Percentiles rank a stretch among this genome's conserved stretches.
Evolutionary conservation across 148 eudicot species (phyloP).

Genomic region (Silene conica): DNA sequence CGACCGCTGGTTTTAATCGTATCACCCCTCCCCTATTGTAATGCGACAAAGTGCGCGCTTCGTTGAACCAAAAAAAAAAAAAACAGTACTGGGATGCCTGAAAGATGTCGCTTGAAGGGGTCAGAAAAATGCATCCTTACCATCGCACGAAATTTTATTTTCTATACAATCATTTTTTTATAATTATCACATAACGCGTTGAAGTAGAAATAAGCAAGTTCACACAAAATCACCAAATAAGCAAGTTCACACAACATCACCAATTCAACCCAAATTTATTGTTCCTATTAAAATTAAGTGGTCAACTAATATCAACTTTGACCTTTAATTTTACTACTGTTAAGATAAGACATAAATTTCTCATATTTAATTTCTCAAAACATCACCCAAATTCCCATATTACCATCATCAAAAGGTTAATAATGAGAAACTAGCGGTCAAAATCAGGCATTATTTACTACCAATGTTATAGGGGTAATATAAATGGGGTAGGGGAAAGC

Average conservation of each 20-base stretch:
- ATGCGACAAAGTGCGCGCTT: too few species aligned
- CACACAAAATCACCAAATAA: neutral
- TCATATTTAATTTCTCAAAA: neutral
- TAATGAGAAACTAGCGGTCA: neutral
- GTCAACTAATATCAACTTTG: neutral
- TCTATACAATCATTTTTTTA: too few species aligned
- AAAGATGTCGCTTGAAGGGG: neutral
- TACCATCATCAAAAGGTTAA: neutral
- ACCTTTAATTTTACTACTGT: neutral
- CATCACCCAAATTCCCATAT: too few species aligned
- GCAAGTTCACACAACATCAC: neutral
- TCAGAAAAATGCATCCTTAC: neutral
- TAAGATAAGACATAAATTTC: too few species aligned
- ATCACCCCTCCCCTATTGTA: too few species aligned
- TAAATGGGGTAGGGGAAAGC: neutral
- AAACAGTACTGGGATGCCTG: neutral
- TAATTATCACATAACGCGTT: neutral
- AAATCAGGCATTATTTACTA: neutral
- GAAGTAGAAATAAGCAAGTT: neutral
- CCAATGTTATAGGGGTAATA: neutral
- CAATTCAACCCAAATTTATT: neutral
- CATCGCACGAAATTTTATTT: too few species aligned
- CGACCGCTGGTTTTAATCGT: too few species aligned
- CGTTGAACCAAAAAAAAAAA: too few species aligned
- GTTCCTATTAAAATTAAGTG: neutral